These are phyloP conservation scores for Edaphochlamys debaryana DNA, from an alignment of 139 green algal genomes.

Conservation along the genomic window DNA sequence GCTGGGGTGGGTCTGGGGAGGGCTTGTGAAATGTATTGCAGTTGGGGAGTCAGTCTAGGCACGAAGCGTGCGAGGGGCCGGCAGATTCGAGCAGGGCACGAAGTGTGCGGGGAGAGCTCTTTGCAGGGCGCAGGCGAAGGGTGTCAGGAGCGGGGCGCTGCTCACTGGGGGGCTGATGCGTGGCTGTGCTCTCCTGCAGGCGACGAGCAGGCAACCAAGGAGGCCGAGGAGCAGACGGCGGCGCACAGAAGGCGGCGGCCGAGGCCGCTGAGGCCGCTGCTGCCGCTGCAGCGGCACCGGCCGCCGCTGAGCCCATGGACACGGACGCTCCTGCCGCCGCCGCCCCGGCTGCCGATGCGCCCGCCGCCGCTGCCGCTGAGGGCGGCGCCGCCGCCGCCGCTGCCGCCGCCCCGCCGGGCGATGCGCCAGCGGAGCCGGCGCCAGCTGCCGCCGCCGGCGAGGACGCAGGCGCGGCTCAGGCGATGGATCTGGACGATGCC, in stretches of 20 bases:
- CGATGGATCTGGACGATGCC: constrained; percentile 33
- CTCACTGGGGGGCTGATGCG: too few species aligned
- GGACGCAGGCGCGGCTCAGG: constrained; percentile 1
- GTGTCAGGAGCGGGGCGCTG: too few species aligned
- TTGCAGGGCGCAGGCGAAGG: background rate
- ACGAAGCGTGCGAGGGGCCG: background rate
- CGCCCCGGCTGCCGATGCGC: background rate
- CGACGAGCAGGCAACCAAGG: constrained; percentile 12
- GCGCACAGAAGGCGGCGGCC: constrained; percentile 7
- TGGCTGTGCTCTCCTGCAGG: background rate
- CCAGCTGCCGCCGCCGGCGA: background rate
- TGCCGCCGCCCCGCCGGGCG: background rate
- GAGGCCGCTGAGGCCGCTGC: background rate
- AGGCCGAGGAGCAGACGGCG: background rate
- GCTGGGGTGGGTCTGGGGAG: too few species aligned
- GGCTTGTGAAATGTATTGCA: background rate
- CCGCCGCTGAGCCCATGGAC: constrained; percentile 32
- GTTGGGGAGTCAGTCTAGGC: background rate
- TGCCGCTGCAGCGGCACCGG: background rate
- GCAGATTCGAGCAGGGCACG: too few species aligned
- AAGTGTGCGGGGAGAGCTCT: background rate
- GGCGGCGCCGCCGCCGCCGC: too few species aligned
- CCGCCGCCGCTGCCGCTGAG: background rate
- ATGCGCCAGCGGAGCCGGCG: background rate
- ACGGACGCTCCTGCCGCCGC: background rate